These are phyloP conservation scores for Sextonia rubra DNA, from an alignment of 164 flowering plant species.

Conservation along the genomic window DNA sequence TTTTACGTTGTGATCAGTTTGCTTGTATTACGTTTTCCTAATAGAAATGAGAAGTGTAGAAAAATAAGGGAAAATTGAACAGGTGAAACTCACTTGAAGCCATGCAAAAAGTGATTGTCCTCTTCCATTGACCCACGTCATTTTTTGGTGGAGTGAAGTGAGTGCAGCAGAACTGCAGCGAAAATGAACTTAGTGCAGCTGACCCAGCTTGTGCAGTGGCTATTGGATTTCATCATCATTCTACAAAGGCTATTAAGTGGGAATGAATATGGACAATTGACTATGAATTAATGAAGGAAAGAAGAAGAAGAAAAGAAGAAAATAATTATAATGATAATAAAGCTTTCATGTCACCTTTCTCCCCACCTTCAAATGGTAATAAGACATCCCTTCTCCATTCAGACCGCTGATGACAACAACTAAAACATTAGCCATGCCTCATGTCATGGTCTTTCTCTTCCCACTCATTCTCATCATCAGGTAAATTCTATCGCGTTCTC, in stretches of 20 bases:
- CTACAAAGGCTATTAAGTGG: background rate
- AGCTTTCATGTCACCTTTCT: background rate
- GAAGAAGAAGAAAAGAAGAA: too few species aligned
- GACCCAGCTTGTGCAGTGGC: background rate
- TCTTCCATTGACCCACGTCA: background rate
- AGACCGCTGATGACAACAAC: too few species aligned
- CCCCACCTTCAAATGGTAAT: background rate
- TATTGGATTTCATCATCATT: background rate
- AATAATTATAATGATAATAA: too few species aligned
- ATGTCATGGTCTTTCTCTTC: background rate
- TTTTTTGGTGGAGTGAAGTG: conserved; percentile 1
- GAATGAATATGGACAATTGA: background rate
- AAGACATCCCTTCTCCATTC: background rate
- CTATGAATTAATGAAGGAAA: too few species aligned
- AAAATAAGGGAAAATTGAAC: background rate
- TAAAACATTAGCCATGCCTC: background rate
- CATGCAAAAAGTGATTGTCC: background rate
- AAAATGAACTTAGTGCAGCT: background rate
- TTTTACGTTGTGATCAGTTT: too few species aligned
- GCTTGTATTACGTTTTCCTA: too few species aligned
- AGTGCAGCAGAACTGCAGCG: background rate
- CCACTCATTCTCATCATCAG: background rate
- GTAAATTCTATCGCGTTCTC: too few species aligned
- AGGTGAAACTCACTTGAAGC: background rate
- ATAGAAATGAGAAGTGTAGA: background rate